Conservation (phyloP, 441 rosid genomes). For the Pelargonium fulgidum region DNA sequence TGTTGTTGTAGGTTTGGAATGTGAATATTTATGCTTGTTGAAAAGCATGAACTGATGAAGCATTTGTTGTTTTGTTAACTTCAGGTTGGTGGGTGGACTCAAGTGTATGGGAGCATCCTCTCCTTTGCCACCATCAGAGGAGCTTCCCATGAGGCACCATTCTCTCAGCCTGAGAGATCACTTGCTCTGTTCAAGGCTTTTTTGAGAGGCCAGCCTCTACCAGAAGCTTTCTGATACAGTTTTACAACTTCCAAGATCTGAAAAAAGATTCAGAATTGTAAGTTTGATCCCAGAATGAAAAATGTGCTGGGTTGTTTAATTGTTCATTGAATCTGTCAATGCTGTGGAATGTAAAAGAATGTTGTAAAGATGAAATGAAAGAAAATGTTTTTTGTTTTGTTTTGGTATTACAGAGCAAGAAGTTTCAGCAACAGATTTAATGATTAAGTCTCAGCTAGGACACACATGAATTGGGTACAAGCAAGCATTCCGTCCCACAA, state of each 20-base stretch:
- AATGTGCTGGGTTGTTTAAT: constrained; percentile 33
- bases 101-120: constrained; percentile 66
- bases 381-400: constrained; percentile 14
- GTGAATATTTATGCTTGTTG: neutral
- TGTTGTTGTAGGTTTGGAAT: neutral
- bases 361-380: constrained; percentile 37
- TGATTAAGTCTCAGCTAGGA: too few species aligned
- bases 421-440: neutral
- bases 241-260: constrained; percentile 19
- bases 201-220: constrained; percentile 54
- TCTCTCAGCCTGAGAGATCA: constrained; percentile 92
- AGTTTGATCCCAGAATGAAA: constrained; percentile 23
- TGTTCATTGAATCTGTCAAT: constrained; percentile 23
- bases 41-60: neutral
- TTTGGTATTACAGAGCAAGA: neutral
- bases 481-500: too few species aligned
- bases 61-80: constrained; percentile 12
- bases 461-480: too few species aligned
- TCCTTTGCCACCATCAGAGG: constrained; percentile 94
- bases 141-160: constrained; percentile 95
- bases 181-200: constrained; percentile 77
- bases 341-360: constrained; percentile 28
- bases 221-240: constrained; percentile 54
- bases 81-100: constrained; percentile 99
- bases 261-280: constrained; percentile 26